Base-by-base conservation (phyloP, 1,284 basidiomycete genomes). In the Cronartium ribicola region DNA sequence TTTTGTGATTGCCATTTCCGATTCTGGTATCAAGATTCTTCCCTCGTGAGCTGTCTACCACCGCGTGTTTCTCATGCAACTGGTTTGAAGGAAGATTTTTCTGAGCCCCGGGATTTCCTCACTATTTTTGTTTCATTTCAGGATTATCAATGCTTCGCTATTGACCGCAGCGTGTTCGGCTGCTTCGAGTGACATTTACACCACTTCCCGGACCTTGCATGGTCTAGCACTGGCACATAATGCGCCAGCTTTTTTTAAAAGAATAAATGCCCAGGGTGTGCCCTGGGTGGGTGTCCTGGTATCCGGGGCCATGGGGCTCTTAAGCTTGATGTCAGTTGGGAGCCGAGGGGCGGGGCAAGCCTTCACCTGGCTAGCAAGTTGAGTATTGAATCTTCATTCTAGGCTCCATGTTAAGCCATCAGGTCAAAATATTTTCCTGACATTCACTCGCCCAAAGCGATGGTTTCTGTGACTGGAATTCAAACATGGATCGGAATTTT, bases 401-500 rank as follows among this genome's bases (percentile, higher is more conserved):
- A 22, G 5, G 14, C n/a, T 22, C 5, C 62, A n/a, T 36, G 17
- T 55, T 62, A 63, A 44, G 17, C 48, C 40, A 29, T 17, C 22
- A 60, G 1, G 29, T 14, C 7, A 41, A 22, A 13, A 11, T 36
- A 14, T 65, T 41, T 17, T 13, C 55, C 3, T 41, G 10, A 4
- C 10, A 29, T 64, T 65, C 14, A 13, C n/a, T 63, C 40, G 39
- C 62, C 67, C 6, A 75, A 78, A 36, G 80, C 78, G 76, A 79
- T 85, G 76, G 78, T 84, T 77, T 81, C 82, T 69, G 79, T 87
- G 36, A 84, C 85, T 39, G 89, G 88, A 60, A 81, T 89, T 72
- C 84, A 90, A 83, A 90, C 89, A 11, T 95, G 92, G 92, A 88
- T 90, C 79, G 90, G 88, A 76, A 94, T 94, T 79, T 85, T 84